Base-by-base conservation (phyloP, 306 rosid species). In the Cicer cuneatum region DNA sequence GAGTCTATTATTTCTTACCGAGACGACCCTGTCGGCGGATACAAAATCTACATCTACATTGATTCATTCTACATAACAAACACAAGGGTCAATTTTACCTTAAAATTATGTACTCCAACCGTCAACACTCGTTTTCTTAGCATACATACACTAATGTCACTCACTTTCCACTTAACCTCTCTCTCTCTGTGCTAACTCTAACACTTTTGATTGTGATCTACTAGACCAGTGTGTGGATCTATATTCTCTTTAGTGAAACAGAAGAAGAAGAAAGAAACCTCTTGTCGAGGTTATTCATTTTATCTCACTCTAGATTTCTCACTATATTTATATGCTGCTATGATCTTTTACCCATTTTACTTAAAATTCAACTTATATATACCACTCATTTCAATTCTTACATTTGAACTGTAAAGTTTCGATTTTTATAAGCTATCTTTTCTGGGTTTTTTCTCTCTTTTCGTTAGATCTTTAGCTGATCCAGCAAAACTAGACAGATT, bases 401-500 rank as follows among this genome's bases (percentile, higher is more conserved):
- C 62, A 8, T 80, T 72, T 57, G 13, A 43, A 4, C 39, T 15
- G 5, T 7, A 40, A 72, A 60, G 66, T 73, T 81, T 77, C 65
- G 12, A 29, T n/a, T 48, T 69, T 71, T 66, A 40, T 56, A 2
- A 53, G 12, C 21, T 59, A 11, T 24, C 54, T 64, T 64, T 16
- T 64, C 7, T 42, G 71, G 71, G 43, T 59, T 41, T 37, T 21
- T 24, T 24, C 3, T 42, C 71, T 65, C 72, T 41, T 69, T 46
- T 56, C 3, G 48, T 19, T 77, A 41, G 84, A 78, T 83, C 81
- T 72, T 78, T 68, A 51, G 59, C 75, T 57, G 77, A 85, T 74
- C 75, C 58, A 65, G 62, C 63, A 42, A 63, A 82, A 33, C 1
- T 7, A 74, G 9, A 60, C 46, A 10, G 61, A 51, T 71, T 65